These are phyloP conservation scores for Raffaelea arxii DNA, from an alignment of 2,329 filamentous ascomycete species.

Conservation along the genomic window DNA sequence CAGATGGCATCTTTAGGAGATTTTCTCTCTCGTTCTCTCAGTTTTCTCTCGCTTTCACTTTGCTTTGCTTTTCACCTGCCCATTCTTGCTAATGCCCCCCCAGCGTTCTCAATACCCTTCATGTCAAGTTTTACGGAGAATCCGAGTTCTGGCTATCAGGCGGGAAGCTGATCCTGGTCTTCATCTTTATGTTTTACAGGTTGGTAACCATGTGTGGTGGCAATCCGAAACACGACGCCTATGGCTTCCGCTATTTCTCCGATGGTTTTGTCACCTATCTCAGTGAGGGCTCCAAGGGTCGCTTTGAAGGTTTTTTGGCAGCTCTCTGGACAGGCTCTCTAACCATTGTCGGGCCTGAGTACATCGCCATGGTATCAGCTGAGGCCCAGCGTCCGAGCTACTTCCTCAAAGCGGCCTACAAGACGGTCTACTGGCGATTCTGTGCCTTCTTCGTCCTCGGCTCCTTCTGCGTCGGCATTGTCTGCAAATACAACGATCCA, in stretches of 20 bases:
- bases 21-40: no score
- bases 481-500: constrained; percentile 50
- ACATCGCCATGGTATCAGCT: constrained; percentile 60
- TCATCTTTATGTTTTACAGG: constrained; percentile 44
- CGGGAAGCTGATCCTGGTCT: constrained; percentile 37
- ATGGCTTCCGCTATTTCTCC: constrained; percentile 34
- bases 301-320: constrained; percentile 14
- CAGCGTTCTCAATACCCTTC: constrained; percentile 18
- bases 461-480: constrained; percentile 56
- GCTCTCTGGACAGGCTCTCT: constrained; percentile 28
- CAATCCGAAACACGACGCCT: constrained; percentile 36
- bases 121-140: constrained; percentile 26
- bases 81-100: no score
- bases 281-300: constrained; percentile 31
- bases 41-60: no score
- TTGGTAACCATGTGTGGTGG: constrained; percentile 50
- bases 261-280: constrained; percentile 25
- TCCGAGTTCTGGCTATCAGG: constrained; percentile 38
- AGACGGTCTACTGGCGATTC: constrained; percentile 60
- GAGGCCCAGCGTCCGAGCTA: constrained; percentile 59
- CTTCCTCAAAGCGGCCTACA: constrained; percentile 58
- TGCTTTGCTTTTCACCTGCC: no score
- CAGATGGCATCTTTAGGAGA: no score
- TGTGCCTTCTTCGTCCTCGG: constrained; percentile 58
- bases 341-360: constrained; percentile 41